A percentile compares a stretch with the other conserved stretches of the same genome.
phyloP scores from a whole-genome alignment of 495 filamentous ascomycete genomes.

The Penicillium waksmanii region DNA sequence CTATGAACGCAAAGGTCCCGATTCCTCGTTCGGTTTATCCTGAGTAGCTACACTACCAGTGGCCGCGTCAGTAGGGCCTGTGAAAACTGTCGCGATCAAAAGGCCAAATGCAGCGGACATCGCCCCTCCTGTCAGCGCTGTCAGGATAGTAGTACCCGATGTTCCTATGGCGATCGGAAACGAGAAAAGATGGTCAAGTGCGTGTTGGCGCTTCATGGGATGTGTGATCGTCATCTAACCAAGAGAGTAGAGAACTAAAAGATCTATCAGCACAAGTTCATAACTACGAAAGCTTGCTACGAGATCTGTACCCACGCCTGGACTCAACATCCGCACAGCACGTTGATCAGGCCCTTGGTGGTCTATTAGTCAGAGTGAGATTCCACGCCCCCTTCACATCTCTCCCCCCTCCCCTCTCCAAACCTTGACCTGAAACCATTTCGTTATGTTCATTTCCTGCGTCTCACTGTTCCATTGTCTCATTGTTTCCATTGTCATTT shows the following conservation, averaged over 20 bases:
- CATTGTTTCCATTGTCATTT: not conserved
- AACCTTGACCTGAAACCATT: no score
- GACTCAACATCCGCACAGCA: slow-evolving; percentile 36
- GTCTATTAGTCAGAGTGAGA: slow-evolving; percentile 25
- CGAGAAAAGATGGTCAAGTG: slow-evolving; percentile 61
- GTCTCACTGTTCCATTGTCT: not conserved
- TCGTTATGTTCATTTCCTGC: not conserved
- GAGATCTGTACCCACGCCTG: slow-evolving; percentile 40
- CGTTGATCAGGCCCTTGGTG: slow-evolving; percentile 39
- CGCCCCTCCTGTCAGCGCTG: slow-evolving; percentile 61
- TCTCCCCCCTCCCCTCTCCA: not conserved
- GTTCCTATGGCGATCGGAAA: slow-evolving; percentile 62
- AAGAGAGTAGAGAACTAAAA: slow-evolving; percentile 40
- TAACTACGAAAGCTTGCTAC: slow-evolving; percentile 40
- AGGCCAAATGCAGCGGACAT: slow-evolving; percentile 65
- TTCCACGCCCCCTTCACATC: slow-evolving; percentile 5
- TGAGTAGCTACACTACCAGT: slow-evolving; percentile 34
- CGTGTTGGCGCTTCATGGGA: slow-evolving; percentile 18
- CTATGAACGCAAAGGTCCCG: slow-evolving; percentile 39
- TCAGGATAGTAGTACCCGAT: slow-evolving; percentile 51
- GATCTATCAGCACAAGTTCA: slow-evolving; percentile 43
- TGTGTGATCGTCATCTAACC: slow-evolving; percentile 16
- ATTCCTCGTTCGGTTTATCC: slow-evolving; percentile 41
- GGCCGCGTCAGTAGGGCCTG: slow-evolving; percentile 60
- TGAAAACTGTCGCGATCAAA: slow-evolving; percentile 74